Percentiles rank a stretch among this genome's conserved stretches.
Evolutionary conservation across 2,329 filamentous ascomycete species (phyloP).

Genomic region (Colletotrichum tropicicola): DNA sequence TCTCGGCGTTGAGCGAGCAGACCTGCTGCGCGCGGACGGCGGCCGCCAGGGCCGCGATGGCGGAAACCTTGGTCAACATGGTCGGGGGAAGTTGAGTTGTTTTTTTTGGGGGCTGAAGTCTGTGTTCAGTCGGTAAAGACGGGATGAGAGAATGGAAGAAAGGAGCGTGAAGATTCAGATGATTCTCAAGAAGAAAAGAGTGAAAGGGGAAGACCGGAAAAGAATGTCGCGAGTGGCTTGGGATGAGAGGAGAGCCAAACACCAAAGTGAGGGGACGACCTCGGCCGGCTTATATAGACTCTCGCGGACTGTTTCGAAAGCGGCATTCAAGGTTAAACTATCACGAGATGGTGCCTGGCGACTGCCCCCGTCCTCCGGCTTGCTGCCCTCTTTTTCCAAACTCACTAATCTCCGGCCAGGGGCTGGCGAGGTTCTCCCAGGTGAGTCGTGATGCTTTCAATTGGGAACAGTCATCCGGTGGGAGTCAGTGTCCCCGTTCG

Average conservation of each 20-base stretch:
- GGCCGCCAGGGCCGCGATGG: slow-evolving; percentile 46
- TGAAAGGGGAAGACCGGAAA: neutral
- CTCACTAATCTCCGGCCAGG: slow-evolving; percentile 8
- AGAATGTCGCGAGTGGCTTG: slow-evolving; percentile 1
- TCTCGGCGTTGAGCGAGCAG: slow-evolving; percentile 58
- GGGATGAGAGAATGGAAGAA: neutral
- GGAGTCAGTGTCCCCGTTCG: neutral
- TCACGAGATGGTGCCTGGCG: neutral
- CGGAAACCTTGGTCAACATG: slow-evolving; percentile 39
- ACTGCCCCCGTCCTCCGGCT: neutral
- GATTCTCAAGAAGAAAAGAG: slow-evolving; percentile 6
- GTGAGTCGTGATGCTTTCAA: slow-evolving; percentile 3
- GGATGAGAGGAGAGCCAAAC: neutral
- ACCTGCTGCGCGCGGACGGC: slow-evolving; percentile 55
- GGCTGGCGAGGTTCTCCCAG: neutral
- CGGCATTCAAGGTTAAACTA: slow-evolving; percentile 8
- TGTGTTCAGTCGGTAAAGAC: neutral
- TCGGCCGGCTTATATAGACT: slow-evolving; percentile 26
- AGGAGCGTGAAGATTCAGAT: slow-evolving; percentile 9
- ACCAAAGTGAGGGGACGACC: neutral
- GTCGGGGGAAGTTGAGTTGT: neutral
- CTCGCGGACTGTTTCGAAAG: slow-evolving; percentile 14
- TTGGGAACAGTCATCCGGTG: slow-evolving; percentile 11
- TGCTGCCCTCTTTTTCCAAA: neutral
- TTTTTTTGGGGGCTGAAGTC: neutral